Conservation (phyloP, 1,139 yeast genomes). For the Yamadazyma membranifaciens region DNA sequence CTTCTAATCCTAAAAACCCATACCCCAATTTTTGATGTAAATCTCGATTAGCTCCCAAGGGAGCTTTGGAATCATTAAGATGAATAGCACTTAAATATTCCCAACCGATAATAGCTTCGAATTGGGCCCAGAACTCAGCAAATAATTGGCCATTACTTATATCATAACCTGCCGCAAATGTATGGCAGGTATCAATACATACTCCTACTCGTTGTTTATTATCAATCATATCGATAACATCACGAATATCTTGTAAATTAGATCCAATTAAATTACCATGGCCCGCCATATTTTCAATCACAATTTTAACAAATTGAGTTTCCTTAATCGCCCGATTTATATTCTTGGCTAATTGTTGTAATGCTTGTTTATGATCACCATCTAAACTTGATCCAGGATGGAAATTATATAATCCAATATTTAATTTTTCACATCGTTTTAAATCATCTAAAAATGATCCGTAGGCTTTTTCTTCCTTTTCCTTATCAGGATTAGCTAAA, state of each 20-base stretch:
- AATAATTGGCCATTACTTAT: conserved; percentile 55
- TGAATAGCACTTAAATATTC: conserved; percentile 79
- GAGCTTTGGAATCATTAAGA: conserved; percentile 92
- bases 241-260: conserved; percentile 67
- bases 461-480: conserved; percentile 72
- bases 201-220: conserved; percentile 85
- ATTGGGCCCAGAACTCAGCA: conserved; percentile 67
- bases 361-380: conserved; percentile 63
- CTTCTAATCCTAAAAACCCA: conserved; percentile 87
- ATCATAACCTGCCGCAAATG: conserved; percentile 96
- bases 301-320: conserved; percentile 79
- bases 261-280: conserved; percentile 91
- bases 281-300: conserved; percentile 97
- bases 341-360: conserved; percentile 67
- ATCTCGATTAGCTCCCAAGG: conserved; percentile 85
- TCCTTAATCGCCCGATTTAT: conserved; percentile 74
- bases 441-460: conserved; percentile 85
- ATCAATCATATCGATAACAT: conserved; percentile 73
- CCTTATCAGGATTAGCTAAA: conserved; percentile 84
- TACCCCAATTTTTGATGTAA: conserved; percentile 86
- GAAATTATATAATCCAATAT: conserved; percentile 84
- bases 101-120: conserved; percentile 71
- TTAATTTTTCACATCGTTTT: conserved; percentile 77
- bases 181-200: conserved; percentile 92
- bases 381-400: conserved; percentile 93